Evolutionary conservation across 352 stramenopile genomes (phyloP), one percentile per base, ranked within the genome.

Genomic region (Phytophthora syringae): DNA sequence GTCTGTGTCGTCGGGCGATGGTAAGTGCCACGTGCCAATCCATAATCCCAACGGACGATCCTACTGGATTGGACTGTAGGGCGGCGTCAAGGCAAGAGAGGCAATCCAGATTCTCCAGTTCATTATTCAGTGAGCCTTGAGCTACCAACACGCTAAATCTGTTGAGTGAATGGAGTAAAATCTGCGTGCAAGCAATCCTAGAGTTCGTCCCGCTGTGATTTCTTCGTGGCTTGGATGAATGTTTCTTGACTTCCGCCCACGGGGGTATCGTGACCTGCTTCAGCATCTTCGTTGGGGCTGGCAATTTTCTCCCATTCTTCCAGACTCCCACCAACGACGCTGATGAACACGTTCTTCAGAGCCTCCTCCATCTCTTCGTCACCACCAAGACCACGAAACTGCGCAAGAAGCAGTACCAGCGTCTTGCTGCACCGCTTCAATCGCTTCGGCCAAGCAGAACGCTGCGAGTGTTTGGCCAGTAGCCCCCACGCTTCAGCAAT

Each of bases 1-100:
- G 98, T 84, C 91, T 28, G 72, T 97, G 13, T 85, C 80, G 22
- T 79, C 81, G 15, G 71, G 70, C 32, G 64, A 75, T 22, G 76
- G 57, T 28, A 79, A 72, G 49, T 52, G 49, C 47, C 65, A 81
- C 16, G 86, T 88, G 15, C 84, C 90, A 0, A 92, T 99, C 55
- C 98, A 99, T 66, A 99, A 99, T 74, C 90, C 95, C 7, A 98
- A 98, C 64, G 98, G 98, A 18, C 79, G 95, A 47, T 98, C 89
- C 0, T 98, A 98, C 69, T 93, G 93, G 82, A 98, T 99, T 66
- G 93, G 93, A 5, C 77, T 99, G 42, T 98, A 89, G 39, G 52
- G 40, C 52, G 28, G n/a, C 15, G 34, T 36, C 18, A 50, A 50
- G 16, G n/a, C 24, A 27, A 43, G 45, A 30, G 49, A 47, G 27